Base-by-base conservation (phyloP, 179 eudicot species). In the Beta lomatogona region DNA sequence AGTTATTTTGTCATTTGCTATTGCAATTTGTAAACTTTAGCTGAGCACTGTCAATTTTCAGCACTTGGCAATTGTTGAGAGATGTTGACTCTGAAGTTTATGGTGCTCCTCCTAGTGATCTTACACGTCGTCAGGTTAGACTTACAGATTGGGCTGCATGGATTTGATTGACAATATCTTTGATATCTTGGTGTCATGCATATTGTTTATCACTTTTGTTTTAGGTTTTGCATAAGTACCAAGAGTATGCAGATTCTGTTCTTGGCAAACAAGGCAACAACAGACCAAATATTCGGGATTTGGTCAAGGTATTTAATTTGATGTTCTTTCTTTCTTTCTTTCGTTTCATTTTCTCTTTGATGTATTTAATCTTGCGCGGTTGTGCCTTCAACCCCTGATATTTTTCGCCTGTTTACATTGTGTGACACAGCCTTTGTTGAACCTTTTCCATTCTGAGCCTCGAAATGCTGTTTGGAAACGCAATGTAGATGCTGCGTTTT, bases 391-490 rank as follows among this genome's bases (percentile, higher is more conserved):
- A 28, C 6, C 5, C 0, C 73, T 78, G 50, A 69, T 54, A 13
- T n/a, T 6, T 77, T 15, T 53, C 57, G 41, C 22, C 50, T 22
- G 31, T 50, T 21, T 22, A 52, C 53, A 25, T 75, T 22, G 52
- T 31, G 41, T 87, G 71, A 50, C 72, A 78, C 93, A 95, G 97
- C 98, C 99, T 84, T 61, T 91, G 82, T 85, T 91, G 75, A 91
- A 91, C 58, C 89, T 95, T 73, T 95, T 96, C 82, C 92, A 94
- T 83, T 86, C 90, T 21, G 93, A 86, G 81, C 98, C 98, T 71
- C 90, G 98, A 85, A 94, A 92, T 86, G 85, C 90, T 76, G 76
- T 91, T 52, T 94, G 95, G 97, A 95, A 94, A 85, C 96, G 99
- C 82, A 92, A 91, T 82, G 94, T 90, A 73, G 97, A 96, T 86